Conservation (phyloP, 2,329 filamentous ascomycete genomes). For the Hortaea werneckii region DNA sequence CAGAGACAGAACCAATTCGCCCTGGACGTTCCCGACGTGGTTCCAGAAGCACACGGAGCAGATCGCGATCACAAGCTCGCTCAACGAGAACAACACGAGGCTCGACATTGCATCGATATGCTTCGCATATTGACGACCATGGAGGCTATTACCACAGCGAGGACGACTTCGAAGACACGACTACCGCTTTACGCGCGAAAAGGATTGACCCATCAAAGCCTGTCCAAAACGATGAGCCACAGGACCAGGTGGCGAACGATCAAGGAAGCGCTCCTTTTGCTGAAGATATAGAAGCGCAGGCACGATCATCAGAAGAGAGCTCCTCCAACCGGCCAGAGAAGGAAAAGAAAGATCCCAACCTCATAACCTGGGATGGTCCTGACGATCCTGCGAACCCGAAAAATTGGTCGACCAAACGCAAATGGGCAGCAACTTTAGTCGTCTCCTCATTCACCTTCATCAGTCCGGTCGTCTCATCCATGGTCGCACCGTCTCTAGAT, state of each 20-base stretch:
- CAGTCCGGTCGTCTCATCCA: conserved; percentile 23
- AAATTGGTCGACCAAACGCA: conserved; percentile 31
- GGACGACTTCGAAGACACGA: neutral
- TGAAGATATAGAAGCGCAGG: neutral
- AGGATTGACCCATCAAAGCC: neutral
- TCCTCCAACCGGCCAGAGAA: neutral
- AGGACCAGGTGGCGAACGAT: neutral
- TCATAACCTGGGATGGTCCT: conserved; percentile 33
- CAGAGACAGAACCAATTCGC: neutral
- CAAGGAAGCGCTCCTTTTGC: neutral
- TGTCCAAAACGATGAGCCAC: neutral
- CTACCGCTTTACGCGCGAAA: neutral
- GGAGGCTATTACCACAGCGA: neutral
- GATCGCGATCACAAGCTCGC: neutral
- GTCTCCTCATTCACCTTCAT: conserved; percentile 27
- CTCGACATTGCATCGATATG: neutral
- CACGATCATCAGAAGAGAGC: neutral
- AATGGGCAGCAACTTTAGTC: conserved; percentile 32
- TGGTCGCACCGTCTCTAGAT: conserved; percentile 22
- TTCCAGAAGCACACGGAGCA: neutral
- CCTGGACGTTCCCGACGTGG: neutral
- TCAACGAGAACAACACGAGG: neutral
- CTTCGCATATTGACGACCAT: neutral
- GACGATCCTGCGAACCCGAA: conserved; percentile 36
- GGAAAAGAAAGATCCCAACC: conserved; percentile 7